Conservation (phyloP, 2,329 filamentous ascomycete genomes). For the Trichoderma citrinoviride region DNA sequence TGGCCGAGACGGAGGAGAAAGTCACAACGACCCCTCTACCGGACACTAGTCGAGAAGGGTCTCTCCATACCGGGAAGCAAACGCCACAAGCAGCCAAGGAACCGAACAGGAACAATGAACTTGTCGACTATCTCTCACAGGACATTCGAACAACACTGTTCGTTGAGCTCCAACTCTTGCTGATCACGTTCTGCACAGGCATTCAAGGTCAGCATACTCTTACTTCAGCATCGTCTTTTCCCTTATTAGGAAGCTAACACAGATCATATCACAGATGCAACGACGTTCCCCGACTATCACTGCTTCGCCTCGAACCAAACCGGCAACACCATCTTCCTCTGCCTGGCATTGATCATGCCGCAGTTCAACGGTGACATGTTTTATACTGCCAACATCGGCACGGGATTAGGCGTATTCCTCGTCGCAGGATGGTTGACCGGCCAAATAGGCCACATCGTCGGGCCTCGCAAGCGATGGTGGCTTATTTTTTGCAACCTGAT, state of each 20-base stretch:
- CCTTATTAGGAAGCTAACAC: background rate
- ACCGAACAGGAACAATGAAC: background rate
- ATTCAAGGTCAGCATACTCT: slow-evolving; percentile 43
- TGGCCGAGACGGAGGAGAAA: slow-evolving; percentile 12
- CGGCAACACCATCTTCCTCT: slow-evolving; percentile 61
- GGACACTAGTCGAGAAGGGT: slow-evolving; percentile 13
- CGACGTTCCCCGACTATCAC: slow-evolving; percentile 59
- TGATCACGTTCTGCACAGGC: slow-evolving; percentile 51
- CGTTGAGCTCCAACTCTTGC: slow-evolving; percentile 45
- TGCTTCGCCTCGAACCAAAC: slow-evolving; percentile 65
- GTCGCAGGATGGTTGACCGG: slow-evolving; percentile 54
- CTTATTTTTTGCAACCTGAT: slow-evolving; percentile 52
- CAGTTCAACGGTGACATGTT: slow-evolving; percentile 49
- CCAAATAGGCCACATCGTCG: slow-evolving; percentile 54
- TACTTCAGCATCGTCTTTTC: background rate
- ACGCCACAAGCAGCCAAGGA: background rate
- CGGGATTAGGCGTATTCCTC: slow-evolving; percentile 56
- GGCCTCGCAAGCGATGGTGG: slow-evolving; percentile 51
- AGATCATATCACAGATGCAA: slow-evolving; percentile 44
- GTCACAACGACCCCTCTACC: background rate
- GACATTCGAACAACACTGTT: slow-evolving; percentile 41
- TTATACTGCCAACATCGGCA: slow-evolving; percentile 52
- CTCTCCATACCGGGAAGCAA: background rate
- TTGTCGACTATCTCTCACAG: slow-evolving; percentile 26
- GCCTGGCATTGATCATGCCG: slow-evolving; percentile 50